Evolutionary conservation across 441 rosid genomes (phyloP).

Genomic region (Omphalea diandra): DNA sequence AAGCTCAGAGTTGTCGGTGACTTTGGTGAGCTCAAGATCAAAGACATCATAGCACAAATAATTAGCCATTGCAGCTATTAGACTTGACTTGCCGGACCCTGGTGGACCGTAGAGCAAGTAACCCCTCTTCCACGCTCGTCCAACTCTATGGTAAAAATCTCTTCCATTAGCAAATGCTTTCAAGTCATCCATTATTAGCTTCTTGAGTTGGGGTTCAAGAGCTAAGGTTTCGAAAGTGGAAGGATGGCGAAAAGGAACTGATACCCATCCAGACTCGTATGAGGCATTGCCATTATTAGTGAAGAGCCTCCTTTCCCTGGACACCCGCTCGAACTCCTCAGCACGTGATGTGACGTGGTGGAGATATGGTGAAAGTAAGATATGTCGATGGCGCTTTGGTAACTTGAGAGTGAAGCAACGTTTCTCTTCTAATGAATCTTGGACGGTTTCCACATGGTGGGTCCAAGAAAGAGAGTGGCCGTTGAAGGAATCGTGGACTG

Average conservation of each 20-base stretch:
- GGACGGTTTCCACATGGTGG: constrained; percentile 47
- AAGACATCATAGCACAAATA: constrained; percentile 45
- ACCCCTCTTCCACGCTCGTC: constrained; percentile 46
- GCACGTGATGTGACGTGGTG: constrained; percentile 35
- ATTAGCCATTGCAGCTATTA: constrained; percentile 47
- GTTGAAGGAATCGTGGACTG: constrained; percentile 31
- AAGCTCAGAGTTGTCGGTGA: constrained; percentile 44
- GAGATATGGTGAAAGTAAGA: constrained; percentile 37
- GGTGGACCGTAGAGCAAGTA: constrained; percentile 44
- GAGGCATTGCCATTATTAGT: constrained; percentile 49
- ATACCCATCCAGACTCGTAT: constrained; percentile 48
- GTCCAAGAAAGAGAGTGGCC: constrained; percentile 42
- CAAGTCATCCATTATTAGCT: constrained; percentile 36
- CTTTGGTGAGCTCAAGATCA: constrained; percentile 46
- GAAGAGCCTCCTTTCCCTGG: constrained; percentile 42
- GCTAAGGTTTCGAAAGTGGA: constrained; percentile 43
- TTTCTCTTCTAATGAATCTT: constrained; percentile 46
- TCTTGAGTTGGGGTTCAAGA: constrained; percentile 39
- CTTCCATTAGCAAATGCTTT: constrained; percentile 34
- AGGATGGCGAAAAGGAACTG: constrained; percentile 48
- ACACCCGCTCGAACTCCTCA: constrained; percentile 43
- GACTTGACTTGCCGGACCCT: constrained; percentile 43
- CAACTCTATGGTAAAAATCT: constrained; percentile 43
- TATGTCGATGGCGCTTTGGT: constrained; percentile 35
- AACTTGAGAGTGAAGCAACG: constrained; percentile 49